Evolutionary conservation across 345 rosid genomes (phyloP), one percentile per base, ranked within the genome.

Genomic region (Lenwebbia sp.): DNA sequence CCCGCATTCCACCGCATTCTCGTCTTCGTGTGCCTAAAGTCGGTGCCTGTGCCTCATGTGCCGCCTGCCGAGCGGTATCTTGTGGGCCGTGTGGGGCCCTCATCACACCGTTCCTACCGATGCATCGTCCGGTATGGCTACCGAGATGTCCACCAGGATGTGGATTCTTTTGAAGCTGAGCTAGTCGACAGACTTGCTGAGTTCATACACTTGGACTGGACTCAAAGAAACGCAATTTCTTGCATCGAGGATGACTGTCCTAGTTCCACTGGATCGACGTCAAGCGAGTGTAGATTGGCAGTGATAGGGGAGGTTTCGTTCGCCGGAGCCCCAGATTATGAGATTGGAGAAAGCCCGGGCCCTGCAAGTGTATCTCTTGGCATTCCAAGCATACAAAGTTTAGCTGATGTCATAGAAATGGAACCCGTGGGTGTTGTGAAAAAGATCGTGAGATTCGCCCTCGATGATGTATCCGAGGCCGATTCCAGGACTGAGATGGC

Each of bases 1-100:
- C 99, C 99, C 13, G 99, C 99, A 13, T 98, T 95, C 90, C 99
- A 98, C 89, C 95, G 96, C 22, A 88, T 95, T 78, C 94, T 98
- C 5, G 97, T 98, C 53, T 98, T 96, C 23, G 98, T 98, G 75
- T 98, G 99, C 84, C 92, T 98, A 40, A 98, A 98, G 89, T 96
- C 99, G 0, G 99, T 98, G 37, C 98, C 99, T 1, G 99, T 98
- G 47, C 98, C 99, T 14, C 92, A 88, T 41, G 98, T 98, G 30
- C 98, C 98, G 1, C 96, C 93, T 13, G 98, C 94, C 2, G 99
- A 98, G 91, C 89, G 99, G 82, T 98, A 96, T 88, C 98, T 96
- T 3, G 96, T 96, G 3, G 99, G 98, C 22, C 99, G 99, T 23
- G 98, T 98, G 3, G 99, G 99, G 41, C 99, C 98, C 3, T 91